Conservation (phyloP, 768 basidiomycete genomes). For the Macrolepiota albuminosa region DNA sequence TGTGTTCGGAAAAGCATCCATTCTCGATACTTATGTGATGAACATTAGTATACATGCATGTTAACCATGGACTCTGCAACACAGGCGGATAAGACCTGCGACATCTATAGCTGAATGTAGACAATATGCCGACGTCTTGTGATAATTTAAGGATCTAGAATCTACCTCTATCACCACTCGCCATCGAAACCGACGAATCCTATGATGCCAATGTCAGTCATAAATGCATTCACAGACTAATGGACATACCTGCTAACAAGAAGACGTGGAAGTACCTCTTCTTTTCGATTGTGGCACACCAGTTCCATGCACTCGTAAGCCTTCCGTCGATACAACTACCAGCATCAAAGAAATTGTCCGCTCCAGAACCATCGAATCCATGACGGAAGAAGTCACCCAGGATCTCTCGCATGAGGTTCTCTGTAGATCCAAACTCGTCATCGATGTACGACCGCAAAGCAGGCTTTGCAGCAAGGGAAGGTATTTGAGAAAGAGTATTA, state of each 20-base stretch:
- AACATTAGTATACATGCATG: background rate
- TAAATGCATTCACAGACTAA: background rate
- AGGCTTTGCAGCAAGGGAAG: conserved; percentile 59
- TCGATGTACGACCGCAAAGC: conserved; percentile 74
- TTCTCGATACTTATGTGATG: background rate
- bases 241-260: conserved; percentile 60
- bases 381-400: conserved; percentile 83
- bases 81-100: background rate
- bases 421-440: conserved; percentile 74
- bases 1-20: background rate
- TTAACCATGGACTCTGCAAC: background rate
- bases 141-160: background rate
- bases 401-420: conserved; percentile 66
- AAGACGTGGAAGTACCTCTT: conserved; percentile 82
- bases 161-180: conserved; percentile 53
- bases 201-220: conserved; percentile 20
- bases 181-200: conserved; percentile 86
- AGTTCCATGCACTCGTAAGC: conserved; percentile 89
- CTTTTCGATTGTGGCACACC: conserved; percentile 84
- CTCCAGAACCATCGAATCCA: conserved; percentile 88
- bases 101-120: background rate
- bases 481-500: conserved; percentile 73
- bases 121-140: background rate
- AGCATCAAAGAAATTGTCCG: conserved; percentile 87
- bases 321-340: conserved; percentile 83